Evolutionary conservation across 495 filamentous ascomycete species (phyloP), one percentile per base, ranked within the genome.

Genomic region (Penicillium odoratum): DNA sequence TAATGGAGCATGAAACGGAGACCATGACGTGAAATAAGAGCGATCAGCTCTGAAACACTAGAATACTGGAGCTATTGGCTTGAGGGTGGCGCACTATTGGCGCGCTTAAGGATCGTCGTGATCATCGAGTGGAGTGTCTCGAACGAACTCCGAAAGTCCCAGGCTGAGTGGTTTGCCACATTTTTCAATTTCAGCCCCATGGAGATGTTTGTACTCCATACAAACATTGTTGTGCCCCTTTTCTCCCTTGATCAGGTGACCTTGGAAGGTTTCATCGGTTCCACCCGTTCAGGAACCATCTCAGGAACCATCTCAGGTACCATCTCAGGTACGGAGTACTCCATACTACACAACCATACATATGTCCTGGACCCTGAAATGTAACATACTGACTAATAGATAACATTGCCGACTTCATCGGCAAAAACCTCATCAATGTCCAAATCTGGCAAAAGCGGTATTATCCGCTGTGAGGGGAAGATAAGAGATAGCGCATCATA

Each of bases 31-130:
- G 49, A 51, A 51, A 16, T 18, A 25, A 28, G 34, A 40, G n/a
- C 49, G 49, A 51, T 51, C 18, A 13, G n/a, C 33, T 5, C 25
- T 53, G 51, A 53, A 53, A 53, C 51, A 44, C 51, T 44, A 53
- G 40, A 7, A 8, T 16, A 6, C 11, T 8, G 16, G 34, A 29
- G 7, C 36, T 43, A 53, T 53, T 53, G 51, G 44, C 31, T 21
- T 42, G 6, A 29, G 25, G 7, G 25, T 8, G 34, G 26, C 13
- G 51, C 18, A 25, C 44, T 28, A 53, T 53, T 53, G 51, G 51
- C 26, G 36, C 11, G 21, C 25, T 31, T 10, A 16, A 8, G n/a
- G 30, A 40, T 38, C 30, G 21, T 29, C 51, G 36, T 10, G 10
- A 38, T 25, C 33, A 31, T 53, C 51, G 36, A 5, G 33, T 21